Evolutionary conservation across 2,329 filamentous ascomycete species (phyloP), one percentile per base, ranked within the genome.

Genomic region (Fragosphaeria purpurea): DNA sequence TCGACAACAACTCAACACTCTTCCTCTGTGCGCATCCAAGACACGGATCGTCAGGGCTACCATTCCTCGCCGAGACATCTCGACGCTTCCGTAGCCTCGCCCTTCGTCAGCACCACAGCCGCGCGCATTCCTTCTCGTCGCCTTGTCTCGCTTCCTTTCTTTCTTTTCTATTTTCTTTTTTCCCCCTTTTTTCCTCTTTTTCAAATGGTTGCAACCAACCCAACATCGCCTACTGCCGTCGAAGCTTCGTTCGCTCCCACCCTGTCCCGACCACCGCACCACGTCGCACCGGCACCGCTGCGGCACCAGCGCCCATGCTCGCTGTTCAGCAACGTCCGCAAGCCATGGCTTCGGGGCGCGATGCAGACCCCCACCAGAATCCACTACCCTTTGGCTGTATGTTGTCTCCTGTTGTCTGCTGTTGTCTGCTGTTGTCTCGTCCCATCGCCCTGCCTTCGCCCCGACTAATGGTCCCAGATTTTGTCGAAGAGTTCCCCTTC

Each of bases 301-400:
- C n/a, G n/a, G n/a, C 61, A 61, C 59, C 64, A 69, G 73, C 70
- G 71, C 67, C 65, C 71, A 80, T 80, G 77, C 74, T 79, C 61
- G 74, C 71, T 60, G 65, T 76, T 67, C 72, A 74, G 63, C 71
- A 47, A 12, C 51, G 66, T 71, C 72, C 70, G 64, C 41, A 49
- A 51, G 77, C 69, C 63, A 82, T 81, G 78, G 75, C 70, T 74
- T 76, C 76, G 67, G 73, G 70, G 67, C 75, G 74, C 63, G 70
- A 35, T 12, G 40, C 74, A 60, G 72, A 79, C 59, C 67, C 72
- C 51, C 71, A 76, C 56, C 7, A 34, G 7, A n/a, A n/a, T n/a
- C 2, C 31, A 12, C 68, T 77, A 62, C 77, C 79, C 39, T 86
- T 86, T 73, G 83, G 82, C 61, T 86, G 82, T 86, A 74, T 59